Conservation (phyloP, 2,329 filamentous ascomycete genomes). For the Fusarium cicatricum region DNA sequence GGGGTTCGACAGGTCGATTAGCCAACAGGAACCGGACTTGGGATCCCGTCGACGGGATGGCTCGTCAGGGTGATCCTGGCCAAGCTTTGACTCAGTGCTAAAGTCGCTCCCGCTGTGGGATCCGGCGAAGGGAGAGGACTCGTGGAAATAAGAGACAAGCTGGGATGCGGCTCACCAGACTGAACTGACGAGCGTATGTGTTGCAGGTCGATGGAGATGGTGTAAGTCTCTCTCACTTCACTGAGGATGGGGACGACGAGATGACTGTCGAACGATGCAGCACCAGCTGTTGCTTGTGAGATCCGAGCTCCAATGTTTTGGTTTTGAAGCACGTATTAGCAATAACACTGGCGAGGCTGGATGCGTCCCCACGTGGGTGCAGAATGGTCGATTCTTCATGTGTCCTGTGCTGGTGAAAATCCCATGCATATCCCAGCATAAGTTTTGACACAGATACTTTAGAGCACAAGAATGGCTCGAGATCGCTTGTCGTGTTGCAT, state of each 20-base stretch:
- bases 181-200: conserved; percentile 10
- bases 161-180: conserved; percentile 3
- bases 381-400: background rate
- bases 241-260: too few species aligned
- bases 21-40: conserved; percentile 1
- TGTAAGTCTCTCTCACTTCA: background rate
- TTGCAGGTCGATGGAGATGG: conserved; percentile 2
- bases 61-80: too few species aligned
- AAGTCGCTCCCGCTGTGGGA: conserved; percentile 9
- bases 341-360: conserved; percentile 3
- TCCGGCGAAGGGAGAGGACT: background rate
- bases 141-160: background rate
- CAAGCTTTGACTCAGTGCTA: conserved; percentile 4
- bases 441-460: too few species aligned
- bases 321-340: background rate
- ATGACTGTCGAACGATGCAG: conserved; percentile 5
- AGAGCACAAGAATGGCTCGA: too few species aligned
- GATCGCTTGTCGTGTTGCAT: background rate
- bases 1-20: background rate
- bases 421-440: background rate
- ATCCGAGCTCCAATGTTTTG: background rate
- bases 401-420: background rate
- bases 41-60: background rate
- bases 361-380: background rate
- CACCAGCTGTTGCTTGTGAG: background rate